Evolutionary conservation across 805 yeast species (phyloP).

Genomic region (Kuraishia piskuri): DNA sequence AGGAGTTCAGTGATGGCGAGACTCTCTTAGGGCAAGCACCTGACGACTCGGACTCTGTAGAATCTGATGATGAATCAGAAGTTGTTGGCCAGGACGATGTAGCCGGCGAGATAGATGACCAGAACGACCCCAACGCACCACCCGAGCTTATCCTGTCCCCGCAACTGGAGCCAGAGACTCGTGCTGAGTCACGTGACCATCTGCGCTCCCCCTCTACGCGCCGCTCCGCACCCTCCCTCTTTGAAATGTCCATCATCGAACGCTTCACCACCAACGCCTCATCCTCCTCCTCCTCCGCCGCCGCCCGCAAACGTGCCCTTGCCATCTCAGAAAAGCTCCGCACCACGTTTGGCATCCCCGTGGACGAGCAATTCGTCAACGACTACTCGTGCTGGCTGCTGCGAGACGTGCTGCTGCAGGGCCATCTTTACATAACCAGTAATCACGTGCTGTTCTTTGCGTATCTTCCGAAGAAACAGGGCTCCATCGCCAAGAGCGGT

Average conservation of each 20-base stretch:
- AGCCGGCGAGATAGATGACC: neutral
- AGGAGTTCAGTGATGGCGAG: conserved; percentile 21
- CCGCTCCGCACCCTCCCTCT: conserved; percentile 7
- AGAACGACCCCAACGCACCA: too few species aligned
- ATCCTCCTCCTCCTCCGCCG: neutral
- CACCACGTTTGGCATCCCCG: conserved; percentile 34
- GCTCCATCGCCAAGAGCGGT: conserved; percentile 39
- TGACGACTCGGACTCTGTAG: neutral
- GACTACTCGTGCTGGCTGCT: conserved; percentile 75
- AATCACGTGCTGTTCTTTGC: conserved; percentile 68
- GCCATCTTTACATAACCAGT: conserved; percentile 69
- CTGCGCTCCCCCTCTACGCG: neutral
- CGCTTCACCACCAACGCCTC: conserved; percentile 15
- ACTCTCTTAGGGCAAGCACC: conserved; percentile 11
- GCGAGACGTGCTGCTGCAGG: conserved; percentile 77
- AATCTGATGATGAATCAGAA: conserved; percentile 9
- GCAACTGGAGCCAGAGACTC: too few species aligned
- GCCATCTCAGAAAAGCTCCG: conserved; percentile 27
- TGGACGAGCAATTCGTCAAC: conserved; percentile 45
- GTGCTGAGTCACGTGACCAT: too few species aligned
- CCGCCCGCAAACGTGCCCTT: conserved; percentile 20
- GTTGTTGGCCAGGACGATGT: conserved; percentile 6
- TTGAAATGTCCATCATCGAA: conserved; percentile 23
- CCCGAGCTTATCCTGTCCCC: too few species aligned
- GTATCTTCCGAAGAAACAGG: conserved; percentile 51